These are phyloP conservation scores for Sphagnum contortum DNA, from an alignment of 225 moss, liverwort and hornwort species.

Conservation along the genomic window DNA sequence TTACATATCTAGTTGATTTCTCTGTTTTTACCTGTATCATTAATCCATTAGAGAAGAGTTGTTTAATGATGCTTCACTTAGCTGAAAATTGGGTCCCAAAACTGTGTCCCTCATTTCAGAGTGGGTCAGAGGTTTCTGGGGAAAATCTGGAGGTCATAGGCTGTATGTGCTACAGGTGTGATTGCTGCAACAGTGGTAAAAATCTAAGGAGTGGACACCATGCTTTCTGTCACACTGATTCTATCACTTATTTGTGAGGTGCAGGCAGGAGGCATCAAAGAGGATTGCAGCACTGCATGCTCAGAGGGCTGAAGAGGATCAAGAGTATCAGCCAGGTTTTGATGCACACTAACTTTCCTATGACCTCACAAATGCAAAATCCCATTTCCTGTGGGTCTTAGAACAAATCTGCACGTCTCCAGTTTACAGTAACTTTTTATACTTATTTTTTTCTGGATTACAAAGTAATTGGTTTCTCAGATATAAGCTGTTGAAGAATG, in stretches of 20 bases:
- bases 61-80: neutral
- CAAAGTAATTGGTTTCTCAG: neutral
- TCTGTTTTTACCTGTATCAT: neutral
- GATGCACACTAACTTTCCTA: slow-evolving; percentile 19
- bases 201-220: too few relatives aligned
- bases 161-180: neutral
- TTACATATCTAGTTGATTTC: neutral
- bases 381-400: neutral
- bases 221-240: neutral
- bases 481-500: neutral
- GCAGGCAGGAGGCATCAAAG: slow-evolving; percentile 31
- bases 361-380: neutral
- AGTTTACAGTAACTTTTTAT: neutral
- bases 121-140: neutral
- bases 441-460: neutral
- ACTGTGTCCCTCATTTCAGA: neutral
- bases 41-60: neutral
- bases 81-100: neutral
- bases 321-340: slow-evolving; percentile 28
- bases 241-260: neutral
- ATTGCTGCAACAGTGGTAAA: neutral
- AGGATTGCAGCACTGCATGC: slow-evolving; percentile 15
- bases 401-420: neutral
- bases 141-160: neutral
- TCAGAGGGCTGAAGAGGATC: slow-evolving; percentile 28